Base-by-base conservation (phyloP, 306 rosid genomes). In the Dryas alaskensis region DNA sequence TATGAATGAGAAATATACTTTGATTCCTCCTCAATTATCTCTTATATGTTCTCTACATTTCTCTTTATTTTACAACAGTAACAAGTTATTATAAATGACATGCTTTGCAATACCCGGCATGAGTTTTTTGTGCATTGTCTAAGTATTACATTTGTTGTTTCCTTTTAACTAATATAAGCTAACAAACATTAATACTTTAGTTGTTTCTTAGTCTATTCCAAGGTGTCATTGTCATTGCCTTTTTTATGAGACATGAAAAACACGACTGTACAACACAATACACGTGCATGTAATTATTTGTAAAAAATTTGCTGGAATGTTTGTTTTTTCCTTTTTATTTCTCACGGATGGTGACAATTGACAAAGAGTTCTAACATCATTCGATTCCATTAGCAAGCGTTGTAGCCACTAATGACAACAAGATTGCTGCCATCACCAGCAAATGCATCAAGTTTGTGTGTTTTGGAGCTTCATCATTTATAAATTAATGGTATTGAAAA, bases 81-180 rank as follows among this genome's bases (percentile, higher is more conserved):
- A 22, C 22, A 22, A 22, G 22, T 22, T 22, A 22, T 22, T 22
- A n/a, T 13, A 4, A 0, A 60, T 10, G 10, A 13, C 66, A 60
- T 37, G 46, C 46, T 44, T 64, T 44, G 39, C 69, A 43, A 64
- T 43, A 51, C 51, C 69, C 69, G 37, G 52, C 69, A 43, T 64
- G 50, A 64, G 10, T 16, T 64, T 64, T 8, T 64, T 44, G 5
- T 43, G 51, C 68, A 16, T 42, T 22, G 47, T 13, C 25, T 43
- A 11, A 12, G 52, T 9, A 13, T 59, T 42, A 59, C 25, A 39
- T 17, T 64, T 9, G 52, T 64, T 62, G 69, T 64, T n/a, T 64
- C 37, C 51, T 64, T 64, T 17, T n/a, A 44, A 40, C 48, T 16
- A 3, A 3, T 62, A 39, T 2, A 22, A 22, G 12, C 47, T 62